Conservation (phyloP, 2,329 filamentous ascomycete genomes). For the Xylariaceae sp. region DNA sequence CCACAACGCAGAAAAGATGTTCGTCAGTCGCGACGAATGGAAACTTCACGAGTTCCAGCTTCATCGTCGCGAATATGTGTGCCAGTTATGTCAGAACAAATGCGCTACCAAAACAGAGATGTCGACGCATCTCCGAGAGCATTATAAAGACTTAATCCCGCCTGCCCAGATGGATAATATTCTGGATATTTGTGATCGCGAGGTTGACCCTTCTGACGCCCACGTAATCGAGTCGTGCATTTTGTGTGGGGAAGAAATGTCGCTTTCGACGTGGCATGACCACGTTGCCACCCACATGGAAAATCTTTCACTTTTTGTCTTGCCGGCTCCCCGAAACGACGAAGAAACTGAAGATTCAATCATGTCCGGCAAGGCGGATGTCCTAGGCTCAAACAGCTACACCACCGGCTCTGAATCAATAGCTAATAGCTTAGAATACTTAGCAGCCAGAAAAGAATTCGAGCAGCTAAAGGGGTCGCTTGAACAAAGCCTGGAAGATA, state of each 20-base stretch:
- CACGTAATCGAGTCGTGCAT: not conserved
- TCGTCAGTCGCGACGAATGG: slow-evolving; percentile 3
- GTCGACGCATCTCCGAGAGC: not conserved
- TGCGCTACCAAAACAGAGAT: not conserved
- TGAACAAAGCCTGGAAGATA: too few species aligned
- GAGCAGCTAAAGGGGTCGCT: too few species aligned
- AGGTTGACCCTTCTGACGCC: too few species aligned
- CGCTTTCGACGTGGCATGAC: not conserved
- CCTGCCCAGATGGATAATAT: not conserved
- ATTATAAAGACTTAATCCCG: not conserved
- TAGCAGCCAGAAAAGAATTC: too few species aligned
- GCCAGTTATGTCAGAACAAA: not conserved
- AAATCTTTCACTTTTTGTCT: slow-evolving; percentile 4
- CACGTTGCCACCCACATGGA: slow-evolving; percentile 5
- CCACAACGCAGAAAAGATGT: not conserved
- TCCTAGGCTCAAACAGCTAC: not conserved
- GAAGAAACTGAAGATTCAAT: not conserved
- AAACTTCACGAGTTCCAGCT: slow-evolving; percentile 3
- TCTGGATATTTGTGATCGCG: too few species aligned
- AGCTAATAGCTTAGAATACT: not conserved
- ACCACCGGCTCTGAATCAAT: not conserved
- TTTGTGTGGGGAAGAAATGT: not conserved
- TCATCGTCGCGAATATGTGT: slow-evolving; percentile 5
- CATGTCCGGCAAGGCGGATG: not conserved
- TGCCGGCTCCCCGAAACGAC: not conserved